These are phyloP conservation scores for Lophiostoma macrostomum DNA, from an alignment of 495 filamentous ascomycete species.

Conservation along the genomic window DNA sequence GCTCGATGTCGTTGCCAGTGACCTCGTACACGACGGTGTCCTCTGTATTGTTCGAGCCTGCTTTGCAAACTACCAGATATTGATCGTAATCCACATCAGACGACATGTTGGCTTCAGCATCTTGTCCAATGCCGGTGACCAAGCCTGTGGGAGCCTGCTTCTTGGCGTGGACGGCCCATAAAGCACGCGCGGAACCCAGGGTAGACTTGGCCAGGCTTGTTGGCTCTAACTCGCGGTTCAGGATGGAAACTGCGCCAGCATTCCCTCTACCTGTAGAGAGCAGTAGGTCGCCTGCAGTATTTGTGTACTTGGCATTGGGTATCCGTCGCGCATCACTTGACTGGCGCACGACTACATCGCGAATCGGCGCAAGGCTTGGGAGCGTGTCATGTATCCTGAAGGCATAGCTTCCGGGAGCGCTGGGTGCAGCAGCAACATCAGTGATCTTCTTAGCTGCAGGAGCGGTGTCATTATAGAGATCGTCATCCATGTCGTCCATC, in stretches of 20 bases:
- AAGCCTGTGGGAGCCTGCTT: conserved; percentile 57
- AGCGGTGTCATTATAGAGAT: conserved; percentile 57
- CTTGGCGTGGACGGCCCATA: conserved; percentile 63
- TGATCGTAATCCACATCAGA: conserved; percentile 59
- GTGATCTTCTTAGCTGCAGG: conserved; percentile 38
- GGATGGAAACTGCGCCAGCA: conserved; percentile 66
- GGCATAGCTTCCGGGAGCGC: conserved; percentile 58
- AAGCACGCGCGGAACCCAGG: conserved; percentile 57
- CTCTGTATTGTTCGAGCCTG: conserved; percentile 52
- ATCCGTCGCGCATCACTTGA: not conserved
- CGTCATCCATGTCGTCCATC: conserved; percentile 70
- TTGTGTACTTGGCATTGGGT: not conserved
- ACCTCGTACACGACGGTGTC: conserved; percentile 57
- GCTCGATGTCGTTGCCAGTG: conserved; percentile 61
- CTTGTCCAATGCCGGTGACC: conserved; percentile 47
- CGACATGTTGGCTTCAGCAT: conserved; percentile 39
- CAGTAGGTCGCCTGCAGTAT: conserved; percentile 54
- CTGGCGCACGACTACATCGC: conserved; percentile 62
- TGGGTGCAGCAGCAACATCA: conserved; percentile 31
- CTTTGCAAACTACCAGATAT: conserved; percentile 67
- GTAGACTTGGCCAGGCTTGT: conserved; percentile 59
- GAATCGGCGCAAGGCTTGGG: conserved; percentile 72
- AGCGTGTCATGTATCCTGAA: conserved; percentile 77
- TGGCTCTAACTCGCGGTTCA: conserved; percentile 73
- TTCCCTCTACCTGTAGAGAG: conserved; percentile 65